These are phyloP conservation scores for Fusarium anguioides DNA, from an alignment of 2,329 filamentous ascomycete species.

Conservation along the genomic window DNA sequence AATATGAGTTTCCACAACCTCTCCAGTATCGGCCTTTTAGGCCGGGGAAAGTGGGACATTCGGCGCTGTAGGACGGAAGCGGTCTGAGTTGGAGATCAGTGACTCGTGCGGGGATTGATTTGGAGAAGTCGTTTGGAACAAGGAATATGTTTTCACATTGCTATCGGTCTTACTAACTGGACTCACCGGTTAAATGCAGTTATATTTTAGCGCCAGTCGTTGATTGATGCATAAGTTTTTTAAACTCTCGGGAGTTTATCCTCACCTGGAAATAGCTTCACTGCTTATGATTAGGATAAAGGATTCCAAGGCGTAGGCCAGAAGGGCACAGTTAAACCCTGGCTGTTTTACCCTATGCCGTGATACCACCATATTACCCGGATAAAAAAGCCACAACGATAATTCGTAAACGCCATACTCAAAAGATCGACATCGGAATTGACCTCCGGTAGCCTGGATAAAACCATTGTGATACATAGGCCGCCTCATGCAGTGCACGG, in stretches of 20 bases:
- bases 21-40: background rate
- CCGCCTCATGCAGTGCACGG: background rate
- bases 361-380: constrained; percentile 4
- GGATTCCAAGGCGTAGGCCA: too few relatives aligned
- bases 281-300: background rate
- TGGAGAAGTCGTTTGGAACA: constrained; percentile 1
- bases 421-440: constrained; percentile 7
- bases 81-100: background rate
- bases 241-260: constrained; percentile 18
- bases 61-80: background rate
- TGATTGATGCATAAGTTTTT: constrained; percentile 7
- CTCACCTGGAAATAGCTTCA: constrained; percentile 25
- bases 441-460: constrained; percentile 14
- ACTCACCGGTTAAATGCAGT: constrained; percentile 26
- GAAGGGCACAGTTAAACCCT: constrained; percentile 1
- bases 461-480: background rate
- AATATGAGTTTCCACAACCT: background rate
- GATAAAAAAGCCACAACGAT: constrained; percentile 1
- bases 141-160: background rate
- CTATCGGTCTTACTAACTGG: background rate
- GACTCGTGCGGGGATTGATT: background rate
- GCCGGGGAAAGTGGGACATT: background rate
- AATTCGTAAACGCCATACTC: constrained; percentile 4
- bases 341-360: background rate
- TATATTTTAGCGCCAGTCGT: background rate